Evolutionary conservation across 1,284 basidiomycete species (phyloP).

Genomic region (Rhodotorula sp.): DNA sequence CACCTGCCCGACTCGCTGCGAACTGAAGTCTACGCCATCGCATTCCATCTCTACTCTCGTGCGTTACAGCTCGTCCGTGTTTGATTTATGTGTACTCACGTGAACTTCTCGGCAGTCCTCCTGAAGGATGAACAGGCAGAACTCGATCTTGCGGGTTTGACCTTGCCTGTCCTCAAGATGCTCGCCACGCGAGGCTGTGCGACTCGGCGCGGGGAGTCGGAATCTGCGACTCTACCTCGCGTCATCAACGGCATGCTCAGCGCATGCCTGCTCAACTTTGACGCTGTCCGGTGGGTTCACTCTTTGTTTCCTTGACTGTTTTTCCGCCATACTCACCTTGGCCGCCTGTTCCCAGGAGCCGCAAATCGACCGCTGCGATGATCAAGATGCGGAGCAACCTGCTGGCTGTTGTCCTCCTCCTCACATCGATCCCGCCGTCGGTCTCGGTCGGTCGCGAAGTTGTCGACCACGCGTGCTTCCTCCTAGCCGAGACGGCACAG

Average conservation of each 20-base stretch:
- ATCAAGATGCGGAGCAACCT: slow-evolving; percentile 91
- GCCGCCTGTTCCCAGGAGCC: slow-evolving; percentile 58
- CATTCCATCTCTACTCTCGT: slow-evolving; percentile 78
- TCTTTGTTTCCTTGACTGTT: background rate
- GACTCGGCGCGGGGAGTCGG: background rate
- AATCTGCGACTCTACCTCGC: slow-evolving; percentile 39
- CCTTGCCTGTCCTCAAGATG: slow-evolving; percentile 72
- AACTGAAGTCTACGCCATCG: slow-evolving; percentile 76
- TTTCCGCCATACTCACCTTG: slow-evolving; percentile 1
- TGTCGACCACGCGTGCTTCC: slow-evolving; percentile 79
- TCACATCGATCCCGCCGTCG: slow-evolving; percentile 72
- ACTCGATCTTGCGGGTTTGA: slow-evolving; percentile 73
- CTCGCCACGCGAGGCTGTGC: slow-evolving; percentile 58
- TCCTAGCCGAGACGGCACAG: slow-evolving; percentile 72
- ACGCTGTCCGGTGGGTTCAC: slow-evolving; percentile 74
- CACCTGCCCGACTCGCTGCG: slow-evolving; percentile 60
- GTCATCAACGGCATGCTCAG: slow-evolving; percentile 83
- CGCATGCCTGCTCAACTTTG: slow-evolving; percentile 77
- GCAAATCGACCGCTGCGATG: slow-evolving; percentile 70
- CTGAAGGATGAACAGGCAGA: slow-evolving; percentile 78
- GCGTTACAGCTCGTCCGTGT: slow-evolving; percentile 39
- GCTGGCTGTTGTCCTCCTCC: slow-evolving; percentile 76
- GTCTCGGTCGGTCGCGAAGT: slow-evolving; percentile 70
- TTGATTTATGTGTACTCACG: background rate
- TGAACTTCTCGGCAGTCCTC: slow-evolving; percentile 58